Percentiles rank a stretch among this genome's conserved stretches.
phyloP scores from a whole-genome alignment of 768 basidiomycete genomes.

The Leucocoprinus leucothites region DNA sequence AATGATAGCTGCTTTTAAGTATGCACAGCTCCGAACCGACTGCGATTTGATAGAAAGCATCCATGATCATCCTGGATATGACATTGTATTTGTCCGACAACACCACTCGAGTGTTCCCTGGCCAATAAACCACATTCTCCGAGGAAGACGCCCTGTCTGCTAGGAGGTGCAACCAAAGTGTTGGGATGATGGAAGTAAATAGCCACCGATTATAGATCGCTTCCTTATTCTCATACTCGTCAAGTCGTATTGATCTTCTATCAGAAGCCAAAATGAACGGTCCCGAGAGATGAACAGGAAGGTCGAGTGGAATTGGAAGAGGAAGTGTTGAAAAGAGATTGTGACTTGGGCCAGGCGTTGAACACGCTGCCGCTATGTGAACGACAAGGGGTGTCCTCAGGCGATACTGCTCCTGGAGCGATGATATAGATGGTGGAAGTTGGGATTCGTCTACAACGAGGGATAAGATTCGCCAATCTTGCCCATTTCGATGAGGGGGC shows the following conservation, averaged over 20 bases:
- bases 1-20: slow-evolving; percentile 13
- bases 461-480: slow-evolving; percentile 12
- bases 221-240: slow-evolving; percentile 30
- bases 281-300: slow-evolving; percentile 46
- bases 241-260: slow-evolving; percentile 39
- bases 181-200: slow-evolving; percentile 30
- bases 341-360: background rate
- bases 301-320: slow-evolving; percentile 32
- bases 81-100: slow-evolving; percentile 10
- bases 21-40: background rate
- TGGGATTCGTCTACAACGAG: slow-evolving; percentile 11
- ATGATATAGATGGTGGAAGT: slow-evolving; percentile 1
- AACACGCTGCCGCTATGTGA: slow-evolving; percentile 28
- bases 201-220: slow-evolving; percentile 43
- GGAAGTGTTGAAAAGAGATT: slow-evolving; percentile 40
- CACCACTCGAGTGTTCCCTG: slow-evolving; percentile 22
- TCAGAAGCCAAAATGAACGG: slow-evolving; percentile 47
- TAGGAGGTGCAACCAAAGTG: slow-evolving; percentile 36
- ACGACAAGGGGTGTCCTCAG: slow-evolving; percentile 27
- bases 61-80: slow-evolving; percentile 9
- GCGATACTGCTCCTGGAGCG: slow-evolving; percentile 17
- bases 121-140: slow-evolving; percentile 33
- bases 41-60: slow-evolving; percentile 4
- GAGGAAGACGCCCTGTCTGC: slow-evolving; percentile 20
- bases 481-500: background rate